Percentiles rank a stretch among this genome's conserved stretches.
Conservation (phyloP, 345 rosid genomes). For the Populus euphratica region DNA sequence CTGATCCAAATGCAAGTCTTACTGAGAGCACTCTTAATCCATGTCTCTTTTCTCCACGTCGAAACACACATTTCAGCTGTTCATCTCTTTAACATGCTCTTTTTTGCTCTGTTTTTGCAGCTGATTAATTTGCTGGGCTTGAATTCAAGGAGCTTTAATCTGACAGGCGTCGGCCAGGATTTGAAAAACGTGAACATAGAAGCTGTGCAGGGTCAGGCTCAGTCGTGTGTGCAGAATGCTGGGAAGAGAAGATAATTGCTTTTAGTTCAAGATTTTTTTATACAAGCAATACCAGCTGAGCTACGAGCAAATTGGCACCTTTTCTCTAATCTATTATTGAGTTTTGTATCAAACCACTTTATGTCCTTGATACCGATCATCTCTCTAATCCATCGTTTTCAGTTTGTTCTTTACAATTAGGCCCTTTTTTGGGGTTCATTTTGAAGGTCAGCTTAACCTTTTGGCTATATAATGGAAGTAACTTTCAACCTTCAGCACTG, state of each 20-base stretch:
- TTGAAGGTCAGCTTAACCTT: neutral
- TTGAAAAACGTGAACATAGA: neutral
- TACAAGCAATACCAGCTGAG: too few species aligned
- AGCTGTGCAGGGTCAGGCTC: neutral
- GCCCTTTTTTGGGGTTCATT: neutral
- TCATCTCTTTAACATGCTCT: neutral
- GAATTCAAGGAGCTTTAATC: neutral
- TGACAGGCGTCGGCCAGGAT: neutral
- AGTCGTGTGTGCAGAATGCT: neutral
- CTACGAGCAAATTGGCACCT: too few species aligned
- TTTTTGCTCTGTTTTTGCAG: conserved; percentile 1
- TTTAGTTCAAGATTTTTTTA: neutral
- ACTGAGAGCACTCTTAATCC: neutral
- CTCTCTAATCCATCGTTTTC: too few species aligned
- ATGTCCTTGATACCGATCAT: too few species aligned
- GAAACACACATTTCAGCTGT: neutral
- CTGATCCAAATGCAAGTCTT: conserved; percentile 12
- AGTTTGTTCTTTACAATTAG: neutral
- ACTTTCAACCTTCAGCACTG: neutral
- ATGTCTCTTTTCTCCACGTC: neutral
- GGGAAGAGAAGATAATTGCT: neutral
- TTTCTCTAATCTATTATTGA: too few species aligned
- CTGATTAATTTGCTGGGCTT: conserved; percentile 12
- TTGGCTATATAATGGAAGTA: neutral
- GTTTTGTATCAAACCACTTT: too few species aligned